Conservation (phyloP, 768 basidiomycete genomes). For the Roridomyces roridus region DNA sequence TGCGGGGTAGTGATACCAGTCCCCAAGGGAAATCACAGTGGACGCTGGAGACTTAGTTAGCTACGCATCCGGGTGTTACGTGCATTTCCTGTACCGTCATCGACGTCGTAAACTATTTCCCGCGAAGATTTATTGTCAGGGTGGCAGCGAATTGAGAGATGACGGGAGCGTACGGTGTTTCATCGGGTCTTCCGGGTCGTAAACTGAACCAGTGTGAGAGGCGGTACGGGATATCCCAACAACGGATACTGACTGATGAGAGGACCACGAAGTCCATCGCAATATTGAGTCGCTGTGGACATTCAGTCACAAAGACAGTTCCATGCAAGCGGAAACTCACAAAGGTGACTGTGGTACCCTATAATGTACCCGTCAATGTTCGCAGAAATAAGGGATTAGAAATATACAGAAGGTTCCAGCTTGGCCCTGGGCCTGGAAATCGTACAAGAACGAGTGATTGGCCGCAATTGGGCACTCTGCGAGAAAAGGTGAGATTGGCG, state of each 20-base stretch:
- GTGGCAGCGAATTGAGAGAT: neutral
- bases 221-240: neutral
- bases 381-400: no score
- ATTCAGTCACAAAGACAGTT: neutral
- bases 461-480: constrained; percentile 39
- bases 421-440: constrained; percentile 38
- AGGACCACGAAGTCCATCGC: constrained; percentile 21
- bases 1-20: constrained; percentile 35
- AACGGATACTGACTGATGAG: neutral
- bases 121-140: neutral
- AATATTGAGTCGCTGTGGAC: constrained; percentile 20
- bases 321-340: no score
- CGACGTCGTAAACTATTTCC: constrained; percentile 26
- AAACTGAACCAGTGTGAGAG: neutral
- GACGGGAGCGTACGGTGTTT: constrained; percentile 9
- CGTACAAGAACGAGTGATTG: constrained; percentile 36
- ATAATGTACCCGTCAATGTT: constrained; percentile 12
- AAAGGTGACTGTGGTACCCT: no score
- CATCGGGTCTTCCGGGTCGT: constrained; percentile 34
- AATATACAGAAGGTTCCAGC: constrained; percentile 41
- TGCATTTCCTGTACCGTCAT: constrained; percentile 35
- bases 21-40: constrained; percentile 42
- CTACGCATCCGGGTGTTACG: neutral
- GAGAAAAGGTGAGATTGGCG: constrained; percentile 28
- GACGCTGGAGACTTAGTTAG: constrained; percentile 41